Base-by-base conservation (phyloP, 768 basidiomycete species). In the Phlebiopsis flavidoalba region DNA sequence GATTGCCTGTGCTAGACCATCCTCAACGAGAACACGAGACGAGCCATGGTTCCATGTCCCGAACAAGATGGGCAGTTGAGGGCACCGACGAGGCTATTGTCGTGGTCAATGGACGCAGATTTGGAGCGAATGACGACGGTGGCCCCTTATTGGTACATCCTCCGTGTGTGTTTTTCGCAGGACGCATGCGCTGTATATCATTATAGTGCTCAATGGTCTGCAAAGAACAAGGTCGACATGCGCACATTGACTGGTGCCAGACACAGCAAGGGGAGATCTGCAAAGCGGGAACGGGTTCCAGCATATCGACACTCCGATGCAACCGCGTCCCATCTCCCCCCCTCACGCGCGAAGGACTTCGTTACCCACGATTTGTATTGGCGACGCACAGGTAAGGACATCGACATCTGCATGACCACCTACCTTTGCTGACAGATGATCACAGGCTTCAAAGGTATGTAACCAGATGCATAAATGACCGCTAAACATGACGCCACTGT, bases 21-120 rank as follows among this genome's bases (percentile, higher is more conserved):
- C 59, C 81, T 0, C 84, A 87, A 59, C 76, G 79, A 62, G 82
- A 84, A 49, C 85, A 87, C 43, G 84, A 85, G 48, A 87, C 85
- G 0, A 76, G 75, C 15, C 85, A 87, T 59, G 86, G 85, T 5
- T 85, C 83, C 1, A 86, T 86, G 84, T 80, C 83, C 0, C 76
- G 72, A 58, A 80, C 82, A 0, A 74, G 75, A 46, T 87, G 86
- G 86, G 73, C 79, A 0, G 66, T 86, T 3, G 83, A 85, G 56
- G 81, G 79, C 0, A 76, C 78, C 1, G 80, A 83, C 8, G 82
- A 77, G 17, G 75, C 74, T 1, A 68, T 72, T 1, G 58, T 85
- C 0, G 86, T 87, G 63, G 70, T 86, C 3, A 77, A 80, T 59
- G 85, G 85, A 2, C 78, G 78, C 59, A 80, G 76, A 60, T 87